These are phyloP conservation scores for Paraphaeosphaeria minitans DNA, from an alignment of 2,329 filamentous ascomycete genomes.

Conservation along the genomic window DNA sequence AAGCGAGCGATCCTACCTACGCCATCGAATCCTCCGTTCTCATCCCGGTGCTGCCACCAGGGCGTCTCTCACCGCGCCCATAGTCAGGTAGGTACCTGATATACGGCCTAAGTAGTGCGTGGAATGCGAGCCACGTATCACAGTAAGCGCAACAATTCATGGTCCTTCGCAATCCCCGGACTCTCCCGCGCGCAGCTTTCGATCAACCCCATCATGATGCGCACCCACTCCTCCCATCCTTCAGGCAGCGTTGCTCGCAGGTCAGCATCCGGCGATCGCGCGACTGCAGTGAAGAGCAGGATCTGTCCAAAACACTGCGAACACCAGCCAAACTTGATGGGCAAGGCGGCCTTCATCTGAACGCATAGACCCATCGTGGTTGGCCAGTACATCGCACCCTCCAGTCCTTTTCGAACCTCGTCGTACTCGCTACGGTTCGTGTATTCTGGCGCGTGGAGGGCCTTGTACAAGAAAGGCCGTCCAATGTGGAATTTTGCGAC, in stretches of 20 bases:
- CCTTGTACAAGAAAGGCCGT: conserved; percentile 47
- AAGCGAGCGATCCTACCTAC: conserved; percentile 4
- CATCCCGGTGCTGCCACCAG: background rate
- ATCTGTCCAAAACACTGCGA: conserved; percentile 47
- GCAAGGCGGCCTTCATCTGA: conserved; percentile 43
- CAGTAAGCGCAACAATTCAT: conserved; percentile 39
- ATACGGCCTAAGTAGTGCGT: too few species aligned
- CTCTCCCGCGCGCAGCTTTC: conserved; percentile 40
- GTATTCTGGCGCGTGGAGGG: conserved; percentile 37
- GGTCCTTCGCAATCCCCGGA: conserved; percentile 44
- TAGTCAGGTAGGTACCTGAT: too few species aligned
- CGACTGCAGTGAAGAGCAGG: conserved; percentile 40
- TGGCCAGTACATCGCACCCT: conserved; percentile 46
- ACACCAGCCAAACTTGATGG: conserved; percentile 47
- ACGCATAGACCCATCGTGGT: conserved; percentile 43
- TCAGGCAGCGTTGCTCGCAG: conserved; percentile 39
- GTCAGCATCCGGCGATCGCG: conserved; percentile 33
- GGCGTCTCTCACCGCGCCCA: too few species aligned
- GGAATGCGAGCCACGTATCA: too few species aligned
- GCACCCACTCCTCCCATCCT: conserved; percentile 45
- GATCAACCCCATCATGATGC: conserved; percentile 44
- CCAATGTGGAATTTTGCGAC: conserved; percentile 47
- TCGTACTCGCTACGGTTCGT: conserved; percentile 40
- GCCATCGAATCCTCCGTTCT: background rate
- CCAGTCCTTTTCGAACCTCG: conserved; percentile 35